phyloP scores from a whole-genome alignment of 495 filamentous ascomycete species.

The Neurospora tetrasperma region DNA sequence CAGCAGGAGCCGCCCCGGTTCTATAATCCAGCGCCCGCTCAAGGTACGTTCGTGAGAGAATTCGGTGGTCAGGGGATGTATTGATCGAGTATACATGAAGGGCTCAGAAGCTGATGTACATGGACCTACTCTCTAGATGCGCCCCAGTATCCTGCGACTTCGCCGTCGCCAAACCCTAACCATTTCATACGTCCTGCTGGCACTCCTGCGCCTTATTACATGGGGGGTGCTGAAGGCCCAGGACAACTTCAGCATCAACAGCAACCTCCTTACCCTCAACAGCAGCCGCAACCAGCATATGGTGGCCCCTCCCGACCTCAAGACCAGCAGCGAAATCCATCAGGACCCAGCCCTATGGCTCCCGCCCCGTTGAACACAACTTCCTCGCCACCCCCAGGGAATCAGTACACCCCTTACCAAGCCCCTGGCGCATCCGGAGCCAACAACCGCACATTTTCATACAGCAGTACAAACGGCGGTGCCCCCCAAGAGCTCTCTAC shows the following conservation, averaged over 20 bases:
- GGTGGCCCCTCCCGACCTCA: constrained; percentile 26
- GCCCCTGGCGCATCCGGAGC: constrained; percentile 34
- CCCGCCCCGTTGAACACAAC: constrained; percentile 34
- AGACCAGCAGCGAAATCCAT: constrained; percentile 31
- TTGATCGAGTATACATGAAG: constrained; percentile 15
- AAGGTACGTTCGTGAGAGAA: constrained; percentile 24
- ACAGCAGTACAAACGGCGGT: constrained; percentile 59
- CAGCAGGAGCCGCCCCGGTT: constrained; percentile 59
- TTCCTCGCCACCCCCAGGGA: constrained; percentile 30
- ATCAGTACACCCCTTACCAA: constrained; percentile 33
- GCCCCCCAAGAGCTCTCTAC: constrained; percentile 78
- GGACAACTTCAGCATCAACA: constrained; percentile 26
- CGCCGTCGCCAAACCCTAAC: constrained; percentile 38
- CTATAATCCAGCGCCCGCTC: constrained; percentile 50
- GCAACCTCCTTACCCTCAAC: constrained; percentile 14
- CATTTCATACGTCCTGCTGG: constrained; percentile 19
- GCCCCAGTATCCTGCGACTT: constrained; percentile 33
- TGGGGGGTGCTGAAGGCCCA: constrained; percentile 37
- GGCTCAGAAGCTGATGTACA: constrained; percentile 19
- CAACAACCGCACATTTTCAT: constrained; percentile 14
- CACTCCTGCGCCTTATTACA: constrained; percentile 34
- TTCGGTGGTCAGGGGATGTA: constrained; percentile 17
- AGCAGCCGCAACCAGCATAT: constrained; percentile 27
- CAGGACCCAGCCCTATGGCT: constrained; percentile 25
- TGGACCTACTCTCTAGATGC: constrained; percentile 15